These are phyloP conservation scores for Calonectria hongkongensis DNA, from an alignment of 2,329 filamentous ascomycete species.

Conservation along the genomic window DNA sequence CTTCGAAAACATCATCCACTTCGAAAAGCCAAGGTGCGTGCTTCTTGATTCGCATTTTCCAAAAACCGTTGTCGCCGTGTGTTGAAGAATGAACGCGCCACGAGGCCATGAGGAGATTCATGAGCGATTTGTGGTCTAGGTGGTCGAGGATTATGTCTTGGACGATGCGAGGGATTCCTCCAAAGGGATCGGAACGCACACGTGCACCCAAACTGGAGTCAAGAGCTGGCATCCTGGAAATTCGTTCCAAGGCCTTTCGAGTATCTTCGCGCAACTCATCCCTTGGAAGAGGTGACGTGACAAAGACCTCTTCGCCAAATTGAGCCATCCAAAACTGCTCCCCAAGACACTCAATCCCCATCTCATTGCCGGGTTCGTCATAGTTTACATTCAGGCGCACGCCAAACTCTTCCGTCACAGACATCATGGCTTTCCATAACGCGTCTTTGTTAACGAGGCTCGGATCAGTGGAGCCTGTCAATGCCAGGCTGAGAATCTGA, in stretches of 20 bases:
- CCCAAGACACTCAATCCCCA: background rate
- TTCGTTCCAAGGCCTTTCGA: background rate
- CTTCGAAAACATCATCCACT: background rate
- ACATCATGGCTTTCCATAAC: slow-evolving; percentile 1
- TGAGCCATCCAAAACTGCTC: background rate
- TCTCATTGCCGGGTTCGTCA: background rate
- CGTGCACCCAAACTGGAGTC: background rate
- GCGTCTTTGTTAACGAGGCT: background rate
- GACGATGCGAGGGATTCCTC: background rate
- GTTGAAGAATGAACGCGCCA: background rate
- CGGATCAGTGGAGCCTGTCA: background rate
- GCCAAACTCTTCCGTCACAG: background rate
- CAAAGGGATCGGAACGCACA: background rate
- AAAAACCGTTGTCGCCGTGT: background rate
- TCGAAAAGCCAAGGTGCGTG: background rate
- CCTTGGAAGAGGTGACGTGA: background rate
- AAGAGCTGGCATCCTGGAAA: background rate
- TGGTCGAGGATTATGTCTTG: background rate
- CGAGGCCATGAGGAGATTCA: background rate
- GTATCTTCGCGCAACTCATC: background rate
- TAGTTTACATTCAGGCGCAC: background rate
- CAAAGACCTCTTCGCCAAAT: background rate
- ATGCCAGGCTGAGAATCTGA: background rate
- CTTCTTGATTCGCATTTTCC: slow-evolving; percentile 18
- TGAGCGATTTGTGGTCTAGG: slow-evolving; percentile 11